Evolutionary conservation across 2,329 filamentous ascomycete species (phyloP).

Genomic region (Colletotrichum chrysophilum): DNA sequence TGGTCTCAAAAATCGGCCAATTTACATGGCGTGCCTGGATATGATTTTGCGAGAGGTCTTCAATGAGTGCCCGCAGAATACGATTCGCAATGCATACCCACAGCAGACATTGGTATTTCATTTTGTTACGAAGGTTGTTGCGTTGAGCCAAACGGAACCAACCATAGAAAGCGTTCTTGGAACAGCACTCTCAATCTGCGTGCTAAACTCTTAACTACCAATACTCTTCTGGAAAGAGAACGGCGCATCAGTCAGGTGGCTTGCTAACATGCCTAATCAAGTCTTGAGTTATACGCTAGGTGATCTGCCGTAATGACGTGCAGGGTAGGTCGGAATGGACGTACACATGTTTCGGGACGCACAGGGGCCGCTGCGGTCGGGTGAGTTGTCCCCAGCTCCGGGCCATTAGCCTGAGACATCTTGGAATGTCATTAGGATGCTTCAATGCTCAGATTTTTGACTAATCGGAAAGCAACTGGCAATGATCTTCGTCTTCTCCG

Average conservation of each 20-base stretch:
- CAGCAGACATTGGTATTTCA: background rate
- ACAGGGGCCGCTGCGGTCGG: background rate
- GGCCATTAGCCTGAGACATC: background rate
- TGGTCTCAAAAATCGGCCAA: background rate
- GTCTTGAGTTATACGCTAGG: background rate
- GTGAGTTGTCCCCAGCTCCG: background rate
- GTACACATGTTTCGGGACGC: background rate
- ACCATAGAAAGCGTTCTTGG: background rate
- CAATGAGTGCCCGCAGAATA: fast-evolving
- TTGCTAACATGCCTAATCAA: background rate
- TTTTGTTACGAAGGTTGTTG: too few species aligned
- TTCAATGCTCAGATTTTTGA: fast-evolving
- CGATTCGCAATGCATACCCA: background rate
- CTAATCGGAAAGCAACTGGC: background rate
- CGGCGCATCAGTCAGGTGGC: background rate
- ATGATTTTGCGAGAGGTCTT: background rate
- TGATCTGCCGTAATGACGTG: background rate
- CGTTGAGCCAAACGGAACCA: background rate
- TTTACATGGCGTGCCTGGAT: background rate
- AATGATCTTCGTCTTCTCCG: background rate
- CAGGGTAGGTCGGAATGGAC: background rate
- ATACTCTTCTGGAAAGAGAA: background rate
- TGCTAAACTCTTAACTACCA: background rate
- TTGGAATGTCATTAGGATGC: background rate
- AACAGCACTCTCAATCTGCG: fast-evolving